A percentile compares a stretch with the other conserved stretches of the same genome.
Conservation (phyloP, 2,329 filamentous ascomycete genomes). For the Ceratocystis variospora region DNA sequence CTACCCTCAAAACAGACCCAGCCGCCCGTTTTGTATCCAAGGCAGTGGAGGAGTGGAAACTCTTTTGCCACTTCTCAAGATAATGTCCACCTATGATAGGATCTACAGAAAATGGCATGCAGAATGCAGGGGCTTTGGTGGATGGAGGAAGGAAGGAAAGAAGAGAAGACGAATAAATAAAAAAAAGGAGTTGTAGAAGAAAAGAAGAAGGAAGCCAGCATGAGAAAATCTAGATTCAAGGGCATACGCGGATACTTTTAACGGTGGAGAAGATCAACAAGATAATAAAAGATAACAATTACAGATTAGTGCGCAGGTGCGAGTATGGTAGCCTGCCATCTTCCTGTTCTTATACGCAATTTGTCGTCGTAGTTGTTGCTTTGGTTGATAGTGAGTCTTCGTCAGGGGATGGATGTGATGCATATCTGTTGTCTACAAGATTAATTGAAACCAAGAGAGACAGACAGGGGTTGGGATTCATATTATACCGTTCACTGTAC, state of each 20-base stretch:
- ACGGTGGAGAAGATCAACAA: neutral
- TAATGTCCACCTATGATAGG: neutral
- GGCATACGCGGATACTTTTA: neutral
- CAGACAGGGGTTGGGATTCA: too few relatives aligned
- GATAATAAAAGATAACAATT: neutral
- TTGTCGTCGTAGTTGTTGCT: too few relatives aligned
- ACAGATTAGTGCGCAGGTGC: too few relatives aligned
- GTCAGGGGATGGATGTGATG: too few relatives aligned
- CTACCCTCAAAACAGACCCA: neutral
- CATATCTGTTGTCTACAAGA: too few relatives aligned
- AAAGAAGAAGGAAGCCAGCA: neutral
- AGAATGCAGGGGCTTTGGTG: conserved; percentile 2
- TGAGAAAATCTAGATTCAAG: neutral
- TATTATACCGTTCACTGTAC: neutral
- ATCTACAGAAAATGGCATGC: conserved; percentile 5
- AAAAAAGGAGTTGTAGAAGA: neutral
- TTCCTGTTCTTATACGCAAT: too few relatives aligned
- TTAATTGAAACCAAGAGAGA: too few relatives aligned
- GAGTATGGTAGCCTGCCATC: too few relatives aligned
- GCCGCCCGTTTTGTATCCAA: neutral
- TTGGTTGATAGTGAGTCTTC: too few relatives aligned
- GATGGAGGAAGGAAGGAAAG: neutral
- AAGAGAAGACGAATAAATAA: neutral
- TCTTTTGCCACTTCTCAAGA: neutral
- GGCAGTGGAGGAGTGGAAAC: neutral